A percentile compares a stretch with the other conserved stretches of the same genome.
Conservation (phyloP, 495 filamentous ascomycete genomes). For the Tuber calosporum region DNA sequence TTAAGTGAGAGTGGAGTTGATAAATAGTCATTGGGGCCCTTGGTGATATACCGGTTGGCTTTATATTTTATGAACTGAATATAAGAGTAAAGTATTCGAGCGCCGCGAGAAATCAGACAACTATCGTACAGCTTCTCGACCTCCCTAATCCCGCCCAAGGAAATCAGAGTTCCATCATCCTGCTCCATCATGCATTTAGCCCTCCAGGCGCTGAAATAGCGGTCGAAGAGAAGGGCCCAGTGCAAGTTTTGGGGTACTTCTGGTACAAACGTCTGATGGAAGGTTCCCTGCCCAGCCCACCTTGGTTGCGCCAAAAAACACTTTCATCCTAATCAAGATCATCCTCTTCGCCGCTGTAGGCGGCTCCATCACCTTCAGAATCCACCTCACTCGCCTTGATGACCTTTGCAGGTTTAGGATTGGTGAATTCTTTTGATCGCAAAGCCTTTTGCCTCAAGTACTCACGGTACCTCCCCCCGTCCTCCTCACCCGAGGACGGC, state of each 20-base stretch:
- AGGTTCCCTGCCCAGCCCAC: constrained; percentile 43
- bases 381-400: constrained; percentile 58
- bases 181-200: neutral
- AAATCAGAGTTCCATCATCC: neutral
- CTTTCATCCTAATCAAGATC: constrained; percentile 50
- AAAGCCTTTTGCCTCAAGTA: constrained; percentile 78
- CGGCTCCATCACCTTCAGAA: constrained; percentile 66
- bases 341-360: constrained; percentile 55
- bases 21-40: neutral
- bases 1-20: neutral
- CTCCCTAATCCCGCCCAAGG: neutral
- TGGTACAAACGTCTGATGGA: constrained; percentile 31
- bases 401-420: constrained; percentile 49
- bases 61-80: neutral
- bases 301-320: constrained; percentile 84
- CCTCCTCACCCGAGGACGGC: constrained; percentile 56
- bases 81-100: neutral
- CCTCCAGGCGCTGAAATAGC: constrained; percentile 52
- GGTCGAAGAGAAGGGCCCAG: constrained; percentile 58
- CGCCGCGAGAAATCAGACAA: neutral
- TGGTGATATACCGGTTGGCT: neutral
- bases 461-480: constrained; percentile 84
- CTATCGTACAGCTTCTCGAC: neutral
- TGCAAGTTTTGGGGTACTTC: constrained; percentile 40
- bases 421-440: constrained; percentile 75